Evolutionary conservation across 2,329 filamentous ascomycete species (phyloP).

Genomic region (Parascedosporium putredinis): DNA sequence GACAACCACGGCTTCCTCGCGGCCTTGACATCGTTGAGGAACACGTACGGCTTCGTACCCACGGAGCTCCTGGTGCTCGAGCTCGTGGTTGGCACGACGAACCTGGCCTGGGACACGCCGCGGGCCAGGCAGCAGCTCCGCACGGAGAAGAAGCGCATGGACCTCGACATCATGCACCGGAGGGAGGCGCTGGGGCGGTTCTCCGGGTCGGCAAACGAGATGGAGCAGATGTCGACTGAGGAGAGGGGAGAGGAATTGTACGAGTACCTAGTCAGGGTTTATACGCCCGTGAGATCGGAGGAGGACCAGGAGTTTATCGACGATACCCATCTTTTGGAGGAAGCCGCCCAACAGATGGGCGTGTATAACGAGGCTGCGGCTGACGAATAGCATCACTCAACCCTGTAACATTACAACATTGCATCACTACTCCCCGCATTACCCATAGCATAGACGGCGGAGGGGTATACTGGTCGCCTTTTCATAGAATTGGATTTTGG

Average conservation of each 20-base stretch:
- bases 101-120: constrained; percentile 31
- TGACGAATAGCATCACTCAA: neutral
- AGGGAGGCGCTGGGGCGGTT: constrained; percentile 5
- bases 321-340: constrained; percentile 18
- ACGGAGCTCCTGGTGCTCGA: constrained; percentile 36
- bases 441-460: too few species aligned
- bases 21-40: constrained; percentile 31
- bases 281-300: constrained; percentile 21
- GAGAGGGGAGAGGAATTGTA: constrained; percentile 28
- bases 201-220: constrained; percentile 18
- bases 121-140: constrained; percentile 30
- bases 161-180: constrained; percentile 23
- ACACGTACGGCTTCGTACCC: constrained; percentile 32
- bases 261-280: constrained; percentile 29
- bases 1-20: constrained; percentile 35
- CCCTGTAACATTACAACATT: neutral
- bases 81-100: constrained; percentile 32
- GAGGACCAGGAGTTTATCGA: constrained; percentile 12
- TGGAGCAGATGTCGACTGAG: constrained; percentile 24
- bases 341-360: constrained; percentile 32
- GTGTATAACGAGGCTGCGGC: constrained; percentile 20
- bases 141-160: constrained; percentile 30
- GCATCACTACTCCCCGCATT: neutral
- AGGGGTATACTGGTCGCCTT: too few species aligned
- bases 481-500: neutral